Evolutionary conservation across 75 land plant species (phyloP).

Genomic region (Cunninghamia lanceolata): DNA sequence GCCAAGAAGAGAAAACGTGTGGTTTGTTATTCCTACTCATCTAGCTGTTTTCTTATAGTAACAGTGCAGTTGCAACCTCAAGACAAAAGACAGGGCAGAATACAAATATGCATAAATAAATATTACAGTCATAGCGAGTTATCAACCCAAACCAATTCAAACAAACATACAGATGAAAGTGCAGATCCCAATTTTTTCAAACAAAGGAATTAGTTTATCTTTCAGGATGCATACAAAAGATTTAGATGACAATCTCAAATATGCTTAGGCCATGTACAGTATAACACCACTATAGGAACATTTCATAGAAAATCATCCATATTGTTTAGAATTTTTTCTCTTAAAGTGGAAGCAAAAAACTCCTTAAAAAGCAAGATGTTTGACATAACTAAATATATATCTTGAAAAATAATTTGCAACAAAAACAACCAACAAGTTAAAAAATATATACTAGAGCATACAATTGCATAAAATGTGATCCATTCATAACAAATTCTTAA

Average conservation of each 20-base stretch:
- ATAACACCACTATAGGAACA: not conserved
- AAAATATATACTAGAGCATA: no score
- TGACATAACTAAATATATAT: not conserved
- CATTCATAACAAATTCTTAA: not conserved
- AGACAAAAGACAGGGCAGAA: not conserved
- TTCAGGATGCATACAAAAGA: not conserved
- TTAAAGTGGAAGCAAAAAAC: no score
- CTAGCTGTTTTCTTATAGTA: not conserved
- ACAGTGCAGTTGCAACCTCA: not conserved
- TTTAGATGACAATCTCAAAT: not conserved
- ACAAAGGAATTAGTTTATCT: not conserved
- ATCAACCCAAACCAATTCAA: not conserved
- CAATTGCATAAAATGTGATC: not conserved
- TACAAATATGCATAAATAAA: not conserved
- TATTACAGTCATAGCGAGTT: not conserved
- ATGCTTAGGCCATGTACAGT: not conserved
- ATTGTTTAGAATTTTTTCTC: not conserved
- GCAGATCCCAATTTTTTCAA: not conserved
- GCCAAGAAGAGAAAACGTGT: not conserved
- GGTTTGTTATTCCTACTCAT: not conserved
- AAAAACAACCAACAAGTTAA: no score
- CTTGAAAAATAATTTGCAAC: no score
- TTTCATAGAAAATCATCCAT: not conserved
- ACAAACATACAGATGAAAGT: not conserved
- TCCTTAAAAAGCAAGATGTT: not conserved